Conservation (phyloP, 2,329 filamentous ascomycete genomes). For the Trichoderma gracile region DNA sequence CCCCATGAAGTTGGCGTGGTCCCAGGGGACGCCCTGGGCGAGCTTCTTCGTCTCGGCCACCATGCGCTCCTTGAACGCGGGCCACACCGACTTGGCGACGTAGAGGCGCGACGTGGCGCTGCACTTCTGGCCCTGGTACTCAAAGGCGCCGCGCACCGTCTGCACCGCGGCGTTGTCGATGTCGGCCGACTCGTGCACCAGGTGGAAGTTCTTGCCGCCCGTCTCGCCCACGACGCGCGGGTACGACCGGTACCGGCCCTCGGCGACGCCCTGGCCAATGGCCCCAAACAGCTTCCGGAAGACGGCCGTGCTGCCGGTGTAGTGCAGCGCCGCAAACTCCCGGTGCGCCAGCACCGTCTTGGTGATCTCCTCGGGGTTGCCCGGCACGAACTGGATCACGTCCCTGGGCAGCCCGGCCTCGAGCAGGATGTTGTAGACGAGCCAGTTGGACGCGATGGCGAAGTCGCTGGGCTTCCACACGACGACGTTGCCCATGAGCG, state of each 20-base stretch:
- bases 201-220: constrained; percentile 90
- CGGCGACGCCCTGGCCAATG: constrained; percentile 78
- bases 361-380: constrained; percentile 82
- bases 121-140: constrained; percentile 92
- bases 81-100: constrained; percentile 73
- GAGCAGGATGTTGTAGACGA: constrained; percentile 85
- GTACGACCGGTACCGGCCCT: constrained; percentile 81
- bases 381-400: constrained; percentile 92
- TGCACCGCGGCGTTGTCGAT: constrained; percentile 76
- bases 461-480: constrained; percentile 95
- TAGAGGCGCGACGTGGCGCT: constrained; percentile 81
- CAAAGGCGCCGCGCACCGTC: constrained; percentile 83
- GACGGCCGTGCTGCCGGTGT: constrained; percentile 88
- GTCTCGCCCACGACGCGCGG: constrained; percentile 89
- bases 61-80: constrained; percentile 67
- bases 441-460: constrained; percentile 86
- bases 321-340: constrained; percentile 89
- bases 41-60: constrained; percentile 68
- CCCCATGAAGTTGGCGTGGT: constrained; percentile 78
- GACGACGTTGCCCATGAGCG: constrained; percentile 90
- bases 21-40: constrained; percentile 66
- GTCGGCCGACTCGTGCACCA: constrained; percentile 76
- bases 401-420: constrained; percentile 87
- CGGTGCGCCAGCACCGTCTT: constrained; percentile 72
- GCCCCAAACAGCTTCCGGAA: constrained; percentile 87